phyloP scores from a whole-genome alignment of 2,329 filamentous ascomycete species.

The Pseudogymnoascus sp. region DNA sequence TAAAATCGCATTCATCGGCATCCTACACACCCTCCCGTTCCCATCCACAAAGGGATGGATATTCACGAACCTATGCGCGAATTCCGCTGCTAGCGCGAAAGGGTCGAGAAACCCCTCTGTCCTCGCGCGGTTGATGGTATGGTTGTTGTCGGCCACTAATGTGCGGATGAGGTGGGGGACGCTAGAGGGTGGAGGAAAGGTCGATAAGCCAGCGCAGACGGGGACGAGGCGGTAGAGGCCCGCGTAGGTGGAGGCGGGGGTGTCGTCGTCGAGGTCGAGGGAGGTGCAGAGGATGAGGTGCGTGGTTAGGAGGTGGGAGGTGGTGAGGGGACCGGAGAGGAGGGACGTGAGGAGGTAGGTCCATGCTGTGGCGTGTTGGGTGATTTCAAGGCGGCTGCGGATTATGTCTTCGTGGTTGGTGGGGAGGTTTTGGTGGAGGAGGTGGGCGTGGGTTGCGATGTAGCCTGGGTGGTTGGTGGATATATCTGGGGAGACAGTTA shows the following conservation, averaged over 20 bases:
- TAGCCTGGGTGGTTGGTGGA: neutral
- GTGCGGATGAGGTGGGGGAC: conserved; percentile 23
- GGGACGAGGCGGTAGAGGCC: conserved; percentile 9
- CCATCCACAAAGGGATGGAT: conserved; percentile 35
- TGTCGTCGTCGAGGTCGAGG: conserved; percentile 12
- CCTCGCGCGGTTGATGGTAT: conserved; percentile 11
- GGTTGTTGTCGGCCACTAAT: conserved; percentile 18
- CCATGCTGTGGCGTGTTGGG: conserved; percentile 12
- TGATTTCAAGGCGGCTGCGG: neutral
- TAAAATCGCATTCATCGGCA: conserved; percentile 32
- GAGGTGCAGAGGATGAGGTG: conserved; percentile 20
- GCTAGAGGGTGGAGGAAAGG: conserved; percentile 16
- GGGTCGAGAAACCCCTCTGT: conserved; percentile 16
- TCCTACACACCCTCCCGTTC: conserved; percentile 31
- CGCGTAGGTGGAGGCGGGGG: neutral
- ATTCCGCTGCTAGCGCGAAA: conserved; percentile 22
- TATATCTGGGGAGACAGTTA: neutral
- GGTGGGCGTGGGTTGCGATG: neutral
- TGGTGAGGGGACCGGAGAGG: conserved; percentile 13
- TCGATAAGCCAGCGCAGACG: neutral
- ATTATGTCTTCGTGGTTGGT: neutral
- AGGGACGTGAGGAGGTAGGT: conserved; percentile 15
- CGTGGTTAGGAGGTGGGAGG: conserved; percentile 19
- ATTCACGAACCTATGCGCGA: conserved; percentile 28
- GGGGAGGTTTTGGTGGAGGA: neutral